These are phyloP conservation scores for Marsdenia floribunda DNA, from an alignment of 257 asterid species.

Conservation along the genomic window DNA sequence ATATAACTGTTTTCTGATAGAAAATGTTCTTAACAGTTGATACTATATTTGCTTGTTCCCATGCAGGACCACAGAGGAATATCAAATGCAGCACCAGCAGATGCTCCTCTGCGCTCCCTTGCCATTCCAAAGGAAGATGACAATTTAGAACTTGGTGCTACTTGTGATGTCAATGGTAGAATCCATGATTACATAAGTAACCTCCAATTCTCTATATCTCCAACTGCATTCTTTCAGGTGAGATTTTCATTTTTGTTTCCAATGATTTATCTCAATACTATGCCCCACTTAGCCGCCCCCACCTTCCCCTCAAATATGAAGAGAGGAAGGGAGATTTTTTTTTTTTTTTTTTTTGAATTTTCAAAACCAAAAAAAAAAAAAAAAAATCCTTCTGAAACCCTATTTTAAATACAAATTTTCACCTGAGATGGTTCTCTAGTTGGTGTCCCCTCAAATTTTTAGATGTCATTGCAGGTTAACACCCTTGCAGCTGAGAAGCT, in stretches of 20 bases:
- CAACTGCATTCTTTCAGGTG: slow-evolving; percentile 98
- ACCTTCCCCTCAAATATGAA: background rate
- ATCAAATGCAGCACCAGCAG: slow-evolving; percentile 95
- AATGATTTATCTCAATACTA: background rate
- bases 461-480: slow-evolving; percentile 61
- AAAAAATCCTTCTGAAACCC: too few relatives aligned
- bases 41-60: slow-evolving; percentile 13
- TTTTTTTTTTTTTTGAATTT: too few relatives aligned
- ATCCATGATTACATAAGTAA: slow-evolving; percentile 80
- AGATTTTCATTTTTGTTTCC: slow-evolving; percentile 9
- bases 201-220: slow-evolving; percentile 80
- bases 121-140: slow-evolving; percentile 38
- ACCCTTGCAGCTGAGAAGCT: slow-evolving; percentile 94
- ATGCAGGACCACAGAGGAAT: slow-evolving; percentile 90
- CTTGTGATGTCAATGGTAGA: slow-evolving; percentile 63
- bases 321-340: too few relatives aligned
- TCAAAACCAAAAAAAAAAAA: too few relatives aligned
- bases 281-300: background rate
- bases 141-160: slow-evolving; percentile 37
- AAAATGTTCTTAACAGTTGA: slow-evolving; percentile 3
- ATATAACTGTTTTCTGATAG: background rate
- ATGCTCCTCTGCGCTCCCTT: slow-evolving; percentile 66
- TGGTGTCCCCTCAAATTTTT: slow-evolving; percentile 10
- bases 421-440: slow-evolving; percentile 1
- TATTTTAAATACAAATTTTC: background rate